These are phyloP conservation scores for Cladosporium velox DNA, from an alignment of 2,329 filamentous ascomycete species.

Conservation along the genomic window DNA sequence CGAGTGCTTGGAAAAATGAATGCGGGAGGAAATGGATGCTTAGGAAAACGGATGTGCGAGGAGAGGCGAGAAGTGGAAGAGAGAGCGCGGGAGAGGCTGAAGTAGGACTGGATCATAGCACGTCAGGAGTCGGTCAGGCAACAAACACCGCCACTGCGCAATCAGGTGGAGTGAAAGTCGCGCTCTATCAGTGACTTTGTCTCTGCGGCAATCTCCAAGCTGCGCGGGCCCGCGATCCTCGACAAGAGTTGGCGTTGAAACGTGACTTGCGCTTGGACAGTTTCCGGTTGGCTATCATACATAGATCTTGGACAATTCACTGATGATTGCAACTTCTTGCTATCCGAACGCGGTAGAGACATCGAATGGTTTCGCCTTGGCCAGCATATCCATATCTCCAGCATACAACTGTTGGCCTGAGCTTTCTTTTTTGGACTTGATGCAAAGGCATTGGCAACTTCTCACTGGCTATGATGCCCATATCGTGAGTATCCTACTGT, in stretches of 20 bases:
- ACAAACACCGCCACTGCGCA: not conserved
- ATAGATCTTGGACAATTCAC: not conserved
- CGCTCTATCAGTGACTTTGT: not conserved
- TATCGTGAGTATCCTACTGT: not conserved
- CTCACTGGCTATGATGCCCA: not conserved
- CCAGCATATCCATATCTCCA: no score
- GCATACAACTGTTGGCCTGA: no score
- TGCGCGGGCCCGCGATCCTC: not conserved
- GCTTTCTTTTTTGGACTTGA: no score
- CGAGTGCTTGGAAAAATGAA: not conserved
- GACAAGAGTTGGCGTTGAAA: not conserved
- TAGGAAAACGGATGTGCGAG: not conserved
- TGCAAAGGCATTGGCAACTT: not conserved
- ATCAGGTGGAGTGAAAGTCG: not conserved
- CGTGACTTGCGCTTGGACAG: not conserved
- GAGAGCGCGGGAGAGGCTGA: not conserved
- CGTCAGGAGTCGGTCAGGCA: not conserved
- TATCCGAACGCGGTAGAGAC: not conserved
- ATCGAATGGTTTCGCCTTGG: no score
- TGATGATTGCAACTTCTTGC: not conserved
- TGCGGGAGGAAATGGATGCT: not conserved
- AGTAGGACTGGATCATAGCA: not conserved
- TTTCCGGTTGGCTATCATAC: not conserved
- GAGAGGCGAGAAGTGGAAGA: not conserved
- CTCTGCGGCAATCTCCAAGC: not conserved